Percentiles rank a stretch among this genome's conserved stretches.
phyloP scores from a whole-genome alignment of 371 early-diverging fungal species.

The Actinomortierella wolfii region DNA sequence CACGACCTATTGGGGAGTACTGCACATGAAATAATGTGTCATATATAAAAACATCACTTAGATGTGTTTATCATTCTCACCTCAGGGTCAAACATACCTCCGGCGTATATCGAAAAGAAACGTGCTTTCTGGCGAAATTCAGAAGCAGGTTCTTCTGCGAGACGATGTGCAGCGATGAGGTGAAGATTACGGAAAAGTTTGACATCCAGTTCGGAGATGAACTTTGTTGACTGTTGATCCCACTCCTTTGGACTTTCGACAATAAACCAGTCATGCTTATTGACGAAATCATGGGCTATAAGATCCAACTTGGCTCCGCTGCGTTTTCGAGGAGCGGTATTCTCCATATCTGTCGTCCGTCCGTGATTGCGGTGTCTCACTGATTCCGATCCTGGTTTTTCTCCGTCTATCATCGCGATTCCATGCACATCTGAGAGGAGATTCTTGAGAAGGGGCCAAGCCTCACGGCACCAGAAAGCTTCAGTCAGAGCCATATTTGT shows the following conservation, averaged over 20 bases:
- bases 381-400: constrained; percentile 13
- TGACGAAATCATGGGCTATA: constrained; percentile 8
- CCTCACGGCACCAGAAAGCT: constrained; percentile 16
- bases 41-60: neutral
- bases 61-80: neutral
- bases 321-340: constrained; percentile 13
- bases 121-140: constrained; percentile 5
- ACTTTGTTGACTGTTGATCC: constrained; percentile 17
- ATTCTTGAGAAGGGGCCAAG: constrained; percentile 17
- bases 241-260: constrained; percentile 18
- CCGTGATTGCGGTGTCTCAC: constrained; percentile 7
- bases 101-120: constrained; percentile 2
- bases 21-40: neutral
- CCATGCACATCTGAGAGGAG: constrained; percentile 9
- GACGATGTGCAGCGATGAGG: constrained; percentile 5
- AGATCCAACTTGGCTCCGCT: constrained; percentile 11
- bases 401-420: constrained; percentile 17
- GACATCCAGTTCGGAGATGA: constrained; percentile 9
- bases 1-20: constrained; percentile 5
- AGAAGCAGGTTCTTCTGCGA: neutral
- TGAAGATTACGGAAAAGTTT: constrained; percentile 10
- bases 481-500: constrained; percentile 12
- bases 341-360: constrained; percentile 5
- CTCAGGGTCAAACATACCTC: constrained; percentile 6
- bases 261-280: constrained; percentile 13